Conservation (phyloP, 495 filamentous ascomycete species). For the Penicillium mononematosum region DNA sequence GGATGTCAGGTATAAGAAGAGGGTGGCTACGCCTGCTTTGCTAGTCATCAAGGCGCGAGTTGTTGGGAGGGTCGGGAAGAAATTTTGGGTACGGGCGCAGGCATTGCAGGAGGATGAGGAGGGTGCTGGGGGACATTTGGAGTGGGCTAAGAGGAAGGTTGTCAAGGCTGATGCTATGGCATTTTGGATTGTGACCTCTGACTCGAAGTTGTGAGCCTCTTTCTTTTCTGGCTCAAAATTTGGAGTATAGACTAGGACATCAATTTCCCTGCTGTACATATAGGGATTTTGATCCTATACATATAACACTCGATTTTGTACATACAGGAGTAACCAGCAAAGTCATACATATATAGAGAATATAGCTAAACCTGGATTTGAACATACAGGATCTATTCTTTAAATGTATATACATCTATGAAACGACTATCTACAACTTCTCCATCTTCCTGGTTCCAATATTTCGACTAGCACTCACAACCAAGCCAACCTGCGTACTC, state of each 20-base stretch:
- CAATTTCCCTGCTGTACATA: conserved; percentile 9
- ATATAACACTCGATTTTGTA: conserved; percentile 1
- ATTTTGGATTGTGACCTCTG: conserved; percentile 39
- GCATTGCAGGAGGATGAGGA: conserved; percentile 39
- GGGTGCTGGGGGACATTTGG: conserved; percentile 29
- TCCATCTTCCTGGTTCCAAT: conserved; percentile 36
- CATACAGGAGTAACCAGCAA: conserved; percentile 6
- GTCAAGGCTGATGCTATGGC: conserved; percentile 44
- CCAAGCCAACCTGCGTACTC: conserved; percentile 60
- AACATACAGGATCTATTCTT: neutral
- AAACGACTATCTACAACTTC: conserved; percentile 30
- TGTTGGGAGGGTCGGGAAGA: conserved; percentile 35
- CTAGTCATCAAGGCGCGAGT: conserved; percentile 36
- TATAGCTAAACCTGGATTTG: neutral
- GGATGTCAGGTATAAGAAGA: conserved; percentile 41
- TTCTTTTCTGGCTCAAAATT: no score
- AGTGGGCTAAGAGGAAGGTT: conserved; percentile 32
- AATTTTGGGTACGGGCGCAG: conserved; percentile 45
- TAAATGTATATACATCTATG: conserved; percentile 12
- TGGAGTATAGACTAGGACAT: neutral
- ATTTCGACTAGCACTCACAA: conserved; percentile 57
- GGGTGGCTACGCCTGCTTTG: conserved; percentile 34
- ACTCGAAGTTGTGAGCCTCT: conserved; percentile 18
- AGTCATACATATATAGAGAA: neutral
- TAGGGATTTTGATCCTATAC: neutral